Conservation (phyloP, 2,329 filamentous ascomycete genomes). For the Verruconis gallopava region DNA sequence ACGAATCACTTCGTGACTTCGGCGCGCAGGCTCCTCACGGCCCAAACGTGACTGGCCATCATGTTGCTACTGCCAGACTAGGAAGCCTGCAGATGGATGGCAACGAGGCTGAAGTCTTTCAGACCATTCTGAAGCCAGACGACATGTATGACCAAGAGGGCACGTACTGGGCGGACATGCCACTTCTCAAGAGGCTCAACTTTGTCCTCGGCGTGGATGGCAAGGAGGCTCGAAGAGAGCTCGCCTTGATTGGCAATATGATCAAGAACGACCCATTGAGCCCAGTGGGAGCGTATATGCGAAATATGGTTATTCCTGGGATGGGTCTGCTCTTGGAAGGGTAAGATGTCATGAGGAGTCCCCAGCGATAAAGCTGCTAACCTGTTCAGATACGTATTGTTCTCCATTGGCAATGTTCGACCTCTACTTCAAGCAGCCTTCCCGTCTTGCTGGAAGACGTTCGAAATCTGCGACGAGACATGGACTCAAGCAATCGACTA, state of each 20-base stretch:
- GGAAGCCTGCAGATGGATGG: slow-evolving; percentile 36
- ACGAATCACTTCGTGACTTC: slow-evolving; percentile 7
- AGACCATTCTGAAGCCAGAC: slow-evolving; percentile 70
- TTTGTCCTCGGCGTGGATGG: slow-evolving; percentile 68
- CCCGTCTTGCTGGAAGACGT: slow-evolving; percentile 59
- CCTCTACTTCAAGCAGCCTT: slow-evolving; percentile 69
- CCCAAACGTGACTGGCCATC: slow-evolving; percentile 31
- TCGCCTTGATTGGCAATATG: slow-evolving; percentile 57
- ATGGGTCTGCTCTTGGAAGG: slow-evolving; percentile 85
- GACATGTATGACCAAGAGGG: slow-evolving; percentile 76
- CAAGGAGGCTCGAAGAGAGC: slow-evolving; percentile 56
- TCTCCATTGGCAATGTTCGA: slow-evolving; percentile 88
- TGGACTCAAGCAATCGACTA: slow-evolving; percentile 83
- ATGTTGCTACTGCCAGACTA: slow-evolving; percentile 24
- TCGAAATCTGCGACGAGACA: slow-evolving; percentile 56
- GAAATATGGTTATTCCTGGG: slow-evolving; percentile 83
- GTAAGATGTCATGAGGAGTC: slow-evolving; percentile 19
- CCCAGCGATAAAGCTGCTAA: slow-evolving; percentile 2
- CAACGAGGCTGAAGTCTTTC: slow-evolving; percentile 53
- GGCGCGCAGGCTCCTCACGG: slow-evolving; percentile 26
- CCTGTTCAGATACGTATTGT: slow-evolving; percentile 66
- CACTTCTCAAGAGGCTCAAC: slow-evolving; percentile 51
- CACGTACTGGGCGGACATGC: slow-evolving; percentile 86
- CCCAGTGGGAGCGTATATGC: slow-evolving; percentile 74
- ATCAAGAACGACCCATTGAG: slow-evolving; percentile 76